Evolutionary conservation across 805 yeast species (phyloP).

Genomic region (Candida tammaniensis): DNA sequence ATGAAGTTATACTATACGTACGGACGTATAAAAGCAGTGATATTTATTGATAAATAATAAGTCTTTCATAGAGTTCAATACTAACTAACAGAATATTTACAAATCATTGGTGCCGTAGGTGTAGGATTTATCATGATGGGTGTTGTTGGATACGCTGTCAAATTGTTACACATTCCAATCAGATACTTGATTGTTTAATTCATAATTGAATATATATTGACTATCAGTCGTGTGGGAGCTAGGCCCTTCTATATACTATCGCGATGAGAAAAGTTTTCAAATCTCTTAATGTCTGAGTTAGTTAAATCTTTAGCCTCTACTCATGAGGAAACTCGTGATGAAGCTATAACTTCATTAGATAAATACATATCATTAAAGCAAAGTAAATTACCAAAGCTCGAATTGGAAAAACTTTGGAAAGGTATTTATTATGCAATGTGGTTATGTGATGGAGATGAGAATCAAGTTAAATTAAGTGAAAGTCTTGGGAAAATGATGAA

Average conservation of each 20-base stretch:
- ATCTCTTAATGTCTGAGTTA: slow-evolving; percentile 40
- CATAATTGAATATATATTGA: not conserved
- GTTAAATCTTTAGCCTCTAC: slow-evolving; percentile 84
- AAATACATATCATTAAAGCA: slow-evolving; percentile 29
- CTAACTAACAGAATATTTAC: slow-evolving; percentile 58
- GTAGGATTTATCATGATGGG: slow-evolving; percentile 98
- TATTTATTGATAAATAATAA: too few relatives aligned
- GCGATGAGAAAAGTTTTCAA: not conserved
- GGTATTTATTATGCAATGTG: slow-evolving; percentile 96
- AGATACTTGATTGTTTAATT: slow-evolving; percentile 86
- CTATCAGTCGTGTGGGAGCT: too few relatives aligned
- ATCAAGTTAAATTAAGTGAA: slow-evolving; percentile 82
- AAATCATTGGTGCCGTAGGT: slow-evolving; percentile 93
- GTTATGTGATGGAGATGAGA: slow-evolving; percentile 91
- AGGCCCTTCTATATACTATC: too few relatives aligned
- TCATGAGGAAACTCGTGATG: slow-evolving; percentile 69
- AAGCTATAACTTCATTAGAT: slow-evolving; percentile 19
- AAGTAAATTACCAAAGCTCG: slow-evolving; percentile 44
- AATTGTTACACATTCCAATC: slow-evolving; percentile 92
- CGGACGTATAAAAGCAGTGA: too few relatives aligned
- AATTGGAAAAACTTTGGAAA: slow-evolving; percentile 86
- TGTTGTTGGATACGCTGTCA: slow-evolving; percentile 92
- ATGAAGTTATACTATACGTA: too few relatives aligned
- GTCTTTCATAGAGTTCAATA: not conserved
- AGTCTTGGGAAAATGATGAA: slow-evolving; percentile 61